Conservation (phyloP, 257 asterid species). For the Capsicum baccatum region DNA sequence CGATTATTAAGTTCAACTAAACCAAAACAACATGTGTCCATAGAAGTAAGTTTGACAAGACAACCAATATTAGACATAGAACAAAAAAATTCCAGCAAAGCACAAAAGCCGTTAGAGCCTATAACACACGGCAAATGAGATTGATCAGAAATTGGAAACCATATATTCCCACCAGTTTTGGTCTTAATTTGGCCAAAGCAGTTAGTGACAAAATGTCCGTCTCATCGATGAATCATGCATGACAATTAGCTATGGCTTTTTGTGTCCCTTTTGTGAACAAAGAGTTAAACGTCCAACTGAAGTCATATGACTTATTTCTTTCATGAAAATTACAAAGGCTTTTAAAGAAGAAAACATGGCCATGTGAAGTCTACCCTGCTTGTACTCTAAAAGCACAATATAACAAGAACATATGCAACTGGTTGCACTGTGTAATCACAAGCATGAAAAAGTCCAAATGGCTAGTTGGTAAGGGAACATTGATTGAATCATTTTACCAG, state of each 20-base stretch:
- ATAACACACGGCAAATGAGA: constrained; percentile 20
- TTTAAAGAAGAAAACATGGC: constrained; percentile 20
- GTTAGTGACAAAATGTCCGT: constrained; percentile 32
- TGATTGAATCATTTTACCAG: constrained; percentile 24
- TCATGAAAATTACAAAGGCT: neutral
- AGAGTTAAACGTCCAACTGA: neutral
- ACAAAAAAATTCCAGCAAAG: neutral
- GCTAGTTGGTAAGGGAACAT: constrained; percentile 72
- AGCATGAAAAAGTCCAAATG: constrained; percentile 39
- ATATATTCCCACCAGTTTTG: constrained; percentile 27
- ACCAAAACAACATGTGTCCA: constrained; percentile 1
- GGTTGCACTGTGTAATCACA: constrained; percentile 15
- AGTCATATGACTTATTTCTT: neutral
- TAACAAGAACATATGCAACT: neutral
- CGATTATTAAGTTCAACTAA: neutral
- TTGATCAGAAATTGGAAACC: constrained; percentile 39
- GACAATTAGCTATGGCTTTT: neutral
- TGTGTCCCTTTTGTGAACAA: neutral
- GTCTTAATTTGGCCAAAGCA: constrained; percentile 22
- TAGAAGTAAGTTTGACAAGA: constrained; percentile 20
- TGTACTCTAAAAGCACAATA: constrained; percentile 25
- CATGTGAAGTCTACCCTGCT: constrained; percentile 36
- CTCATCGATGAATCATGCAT: constrained; percentile 33
- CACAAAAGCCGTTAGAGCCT: neutral
- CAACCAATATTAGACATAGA: neutral